Percentiles rank a stretch among this genome's conserved stretches.
phyloP scores from a whole-genome alignment of 2,329 filamentous ascomycete genomes.

The Trichophyton equinum region DNA sequence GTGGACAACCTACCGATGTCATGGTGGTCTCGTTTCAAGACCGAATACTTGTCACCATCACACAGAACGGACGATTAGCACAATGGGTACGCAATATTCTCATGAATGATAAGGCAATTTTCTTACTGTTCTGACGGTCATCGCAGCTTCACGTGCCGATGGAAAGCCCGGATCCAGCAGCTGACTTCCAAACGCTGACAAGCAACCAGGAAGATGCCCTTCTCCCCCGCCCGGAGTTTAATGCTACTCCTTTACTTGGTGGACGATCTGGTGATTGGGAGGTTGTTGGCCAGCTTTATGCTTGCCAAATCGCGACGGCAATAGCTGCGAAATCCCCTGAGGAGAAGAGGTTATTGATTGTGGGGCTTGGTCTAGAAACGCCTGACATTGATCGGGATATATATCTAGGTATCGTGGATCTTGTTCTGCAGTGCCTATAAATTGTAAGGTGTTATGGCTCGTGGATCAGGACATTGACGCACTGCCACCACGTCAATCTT shows the following conservation, averaged over 20 bases:
- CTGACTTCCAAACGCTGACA: constrained; percentile 28
- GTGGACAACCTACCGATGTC: constrained; percentile 58
- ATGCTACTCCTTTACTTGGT: constrained; percentile 75
- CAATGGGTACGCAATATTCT: constrained; percentile 65
- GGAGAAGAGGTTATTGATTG: constrained; percentile 46
- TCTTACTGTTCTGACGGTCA: constrained; percentile 3
- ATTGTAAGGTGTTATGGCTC: neutral
- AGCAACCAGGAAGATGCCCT: constrained; percentile 39
- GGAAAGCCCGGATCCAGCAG: constrained; percentile 24
- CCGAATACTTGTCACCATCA: constrained; percentile 81
- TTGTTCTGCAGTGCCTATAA: constrained; percentile 33
- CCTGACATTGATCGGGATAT: constrained; percentile 29
- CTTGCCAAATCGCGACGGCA: constrained; percentile 74
- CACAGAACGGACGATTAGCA: constrained; percentile 69
- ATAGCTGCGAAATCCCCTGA: constrained; percentile 58
- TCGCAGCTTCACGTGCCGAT: constrained; percentile 23
- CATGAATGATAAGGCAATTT: neutral
- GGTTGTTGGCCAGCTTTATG: constrained; percentile 74
- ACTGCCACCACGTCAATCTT: neutral
- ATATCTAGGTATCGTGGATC: constrained; percentile 33
- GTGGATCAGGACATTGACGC: neutral
- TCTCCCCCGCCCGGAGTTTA: constrained; percentile 69
- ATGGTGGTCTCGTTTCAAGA: constrained; percentile 66
- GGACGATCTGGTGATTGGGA: constrained; percentile 69
- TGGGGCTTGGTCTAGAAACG: constrained; percentile 45